Conservation (phyloP, 129 eudicot species). For the Gnaphalium uliginosum region DNA sequence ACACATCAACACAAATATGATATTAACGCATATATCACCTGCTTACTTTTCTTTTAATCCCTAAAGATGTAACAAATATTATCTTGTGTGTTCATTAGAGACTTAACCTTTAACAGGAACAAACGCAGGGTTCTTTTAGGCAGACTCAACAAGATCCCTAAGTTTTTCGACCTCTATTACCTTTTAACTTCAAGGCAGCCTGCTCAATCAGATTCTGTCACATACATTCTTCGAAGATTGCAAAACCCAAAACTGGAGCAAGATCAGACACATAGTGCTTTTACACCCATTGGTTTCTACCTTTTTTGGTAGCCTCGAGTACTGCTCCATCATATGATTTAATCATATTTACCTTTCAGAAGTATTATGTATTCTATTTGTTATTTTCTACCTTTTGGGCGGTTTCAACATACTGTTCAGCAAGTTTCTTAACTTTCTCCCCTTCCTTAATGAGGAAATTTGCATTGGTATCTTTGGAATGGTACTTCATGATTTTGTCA, state of each 20-base stretch:
- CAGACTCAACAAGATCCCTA: slow-evolving; percentile 1
- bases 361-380: slow-evolving; percentile 11
- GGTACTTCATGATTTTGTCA: slow-evolving; percentile 88
- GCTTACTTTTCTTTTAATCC: slow-evolving; percentile 6
- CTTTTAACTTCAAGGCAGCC: slow-evolving; percentile 42
- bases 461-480: slow-evolving; percentile 77
- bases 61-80: slow-evolving; percentile 1
- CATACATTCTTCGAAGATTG: slow-evolving; percentile 3
- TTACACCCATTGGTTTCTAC: neutral
- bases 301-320: slow-evolving; percentile 1
- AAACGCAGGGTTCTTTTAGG: neutral
- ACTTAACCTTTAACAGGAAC: slow-evolving; percentile 10
- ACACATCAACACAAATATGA: too few species aligned
- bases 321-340: slow-evolving; percentile 12
- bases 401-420: slow-evolving; percentile 86
- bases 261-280: neutral
- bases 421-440: slow-evolving; percentile 93
- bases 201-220: slow-evolving; percentile 28
- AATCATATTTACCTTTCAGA: slow-evolving; percentile 5
- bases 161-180: neutral
- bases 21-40: slow-evolving; percentile 6
- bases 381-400: slow-evolving; percentile 55
- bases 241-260: slow-evolving; percentile 2
- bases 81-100: neutral
- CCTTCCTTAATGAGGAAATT: slow-evolving; percentile 97